Conservation (phyloP, 495 filamentous ascomycete genomes). For the Aspergillus campestris region DNA sequence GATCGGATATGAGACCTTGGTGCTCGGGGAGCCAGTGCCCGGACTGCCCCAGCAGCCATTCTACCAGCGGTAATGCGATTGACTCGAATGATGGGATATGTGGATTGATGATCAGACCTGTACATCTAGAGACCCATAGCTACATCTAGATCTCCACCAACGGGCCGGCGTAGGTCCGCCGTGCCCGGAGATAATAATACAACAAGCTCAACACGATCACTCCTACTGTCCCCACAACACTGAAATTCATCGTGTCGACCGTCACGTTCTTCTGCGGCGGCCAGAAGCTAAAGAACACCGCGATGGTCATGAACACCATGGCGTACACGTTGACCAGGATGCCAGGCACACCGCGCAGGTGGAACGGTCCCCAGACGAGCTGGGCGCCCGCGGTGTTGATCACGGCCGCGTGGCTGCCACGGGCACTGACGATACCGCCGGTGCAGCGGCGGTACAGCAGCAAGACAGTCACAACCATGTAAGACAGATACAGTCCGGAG, state of each 20-base stretch:
- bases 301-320: slow-evolving; percentile 37
- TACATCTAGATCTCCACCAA: slow-evolving; percentile 24
- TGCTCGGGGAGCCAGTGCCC: too few relatives aligned
- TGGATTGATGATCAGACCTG: too few relatives aligned
- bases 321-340: slow-evolving; percentile 22
- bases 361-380: slow-evolving; percentile 35
- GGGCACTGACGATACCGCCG: slow-evolving; percentile 20
- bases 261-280: slow-evolving; percentile 26
- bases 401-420: slow-evolving; percentile 10
- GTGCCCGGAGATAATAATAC: slow-evolving; percentile 38
- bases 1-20: too few relatives aligned
- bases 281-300: slow-evolving; percentile 47
- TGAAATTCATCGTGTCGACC: slow-evolving; percentile 37
- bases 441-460: slow-evolving; percentile 40
- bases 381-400: slow-evolving; percentile 22
- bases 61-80: too few relatives aligned
- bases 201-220: slow-evolving; percentile 34
- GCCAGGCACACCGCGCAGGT: slow-evolving; percentile 21
- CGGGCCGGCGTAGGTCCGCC: slow-evolving; percentile 38
- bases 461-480: slow-evolving; percentile 32
- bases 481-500: slow-evolving; percentile 35
- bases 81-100: too few relatives aligned
- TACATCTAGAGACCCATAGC: too few relatives aligned
- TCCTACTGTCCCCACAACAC: slow-evolving; percentile 31
- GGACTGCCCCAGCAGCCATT: too few relatives aligned